Conservation (phyloP, 495 filamentous ascomycete species). For the Apodospora peruviana region DNA sequence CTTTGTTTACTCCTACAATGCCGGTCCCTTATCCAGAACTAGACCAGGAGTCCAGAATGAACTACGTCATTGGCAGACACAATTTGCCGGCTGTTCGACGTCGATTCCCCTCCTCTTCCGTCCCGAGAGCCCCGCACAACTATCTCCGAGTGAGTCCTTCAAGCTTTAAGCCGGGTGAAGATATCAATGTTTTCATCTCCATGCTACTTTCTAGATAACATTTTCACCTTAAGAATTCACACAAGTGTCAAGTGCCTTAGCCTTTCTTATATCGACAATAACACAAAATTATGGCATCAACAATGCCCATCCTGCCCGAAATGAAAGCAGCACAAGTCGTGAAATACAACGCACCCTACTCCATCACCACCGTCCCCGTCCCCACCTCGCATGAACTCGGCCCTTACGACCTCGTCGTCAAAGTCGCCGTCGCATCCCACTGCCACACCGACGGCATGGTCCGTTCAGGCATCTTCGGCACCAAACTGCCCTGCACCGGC, state of each 20-base stretch:
- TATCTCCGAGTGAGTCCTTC: too few relatives aligned
- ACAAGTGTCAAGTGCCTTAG: background rate
- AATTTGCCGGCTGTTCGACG: too few relatives aligned
- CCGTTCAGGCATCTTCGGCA: constrained; percentile 32
- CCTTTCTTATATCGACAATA: background rate
- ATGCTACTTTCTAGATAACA: background rate
- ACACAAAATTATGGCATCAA: background rate
- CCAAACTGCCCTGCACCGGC: constrained; percentile 44
- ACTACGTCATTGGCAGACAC: too few relatives aligned
- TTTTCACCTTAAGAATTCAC: background rate
- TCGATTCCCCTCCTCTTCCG: too few relatives aligned
- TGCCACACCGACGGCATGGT: constrained; percentile 59
- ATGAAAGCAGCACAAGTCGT: constrained; percentile 10
- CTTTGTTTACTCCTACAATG: too few relatives aligned
- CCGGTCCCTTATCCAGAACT: too few relatives aligned
- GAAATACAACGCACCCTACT: constrained; percentile 47
- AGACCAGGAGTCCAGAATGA: too few relatives aligned
- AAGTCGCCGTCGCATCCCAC: constrained; percentile 52
- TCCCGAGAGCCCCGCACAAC: too few relatives aligned
- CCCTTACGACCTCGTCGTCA: constrained; percentile 50
- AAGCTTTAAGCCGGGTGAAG: too few relatives aligned
- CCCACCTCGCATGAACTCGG: constrained; percentile 39
- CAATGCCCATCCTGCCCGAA: background rate
- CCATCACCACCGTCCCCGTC: constrained; percentile 41
- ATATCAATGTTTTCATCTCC: background rate